A percentile compares a stretch with the other conserved stretches of the same genome.
Conservation (phyloP, 2,329 filamentous ascomycete genomes). For the Rhynchosporium graminicola region DNA sequence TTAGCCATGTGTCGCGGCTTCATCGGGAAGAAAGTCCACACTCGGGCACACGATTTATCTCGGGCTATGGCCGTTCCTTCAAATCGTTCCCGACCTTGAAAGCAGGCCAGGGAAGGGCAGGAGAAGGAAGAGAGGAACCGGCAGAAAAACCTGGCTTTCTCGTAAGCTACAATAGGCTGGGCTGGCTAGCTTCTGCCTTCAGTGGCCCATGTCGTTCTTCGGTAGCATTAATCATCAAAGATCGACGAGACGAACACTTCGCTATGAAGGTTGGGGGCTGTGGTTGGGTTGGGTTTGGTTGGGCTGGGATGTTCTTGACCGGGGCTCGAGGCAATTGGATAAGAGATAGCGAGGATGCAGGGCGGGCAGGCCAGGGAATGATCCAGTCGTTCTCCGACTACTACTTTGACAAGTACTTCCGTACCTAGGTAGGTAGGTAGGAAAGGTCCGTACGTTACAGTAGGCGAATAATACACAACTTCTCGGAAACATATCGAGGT, state of each 20-base stretch:
- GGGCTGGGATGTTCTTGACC: slow-evolving; percentile 23
- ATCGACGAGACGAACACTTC: slow-evolving; percentile 10
- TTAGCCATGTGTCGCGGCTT: slow-evolving; percentile 28
- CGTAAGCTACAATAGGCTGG: background rate
- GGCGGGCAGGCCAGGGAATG: background rate
- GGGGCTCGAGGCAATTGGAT: slow-evolving; percentile 26
- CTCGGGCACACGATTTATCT: slow-evolving; percentile 23
- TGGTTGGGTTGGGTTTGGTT: slow-evolving; percentile 17
- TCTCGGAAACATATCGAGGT: slow-evolving; percentile 14
- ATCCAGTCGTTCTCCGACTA: background rate
- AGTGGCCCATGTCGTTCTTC: slow-evolving; percentile 23
- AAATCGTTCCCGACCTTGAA: slow-evolving; percentile 8
- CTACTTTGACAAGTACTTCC: too few relatives aligned
- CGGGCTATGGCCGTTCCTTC: slow-evolving; percentile 22
- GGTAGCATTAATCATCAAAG: slow-evolving; percentile 20
- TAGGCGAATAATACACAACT: too few relatives aligned
- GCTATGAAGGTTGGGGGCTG: slow-evolving; percentile 23
- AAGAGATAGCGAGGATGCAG: slow-evolving; percentile 19
- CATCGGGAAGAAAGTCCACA: slow-evolving; percentile 22
- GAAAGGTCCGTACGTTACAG: too few relatives aligned
- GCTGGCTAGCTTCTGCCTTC: background rate
- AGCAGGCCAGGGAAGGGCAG: slow-evolving; percentile 21
- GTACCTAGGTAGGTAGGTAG: too few relatives aligned
- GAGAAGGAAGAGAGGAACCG: too few relatives aligned
- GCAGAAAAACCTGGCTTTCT: slow-evolving; percentile 9